Evolutionary conservation across 2,329 filamentous ascomycete species (phyloP).

Genomic region (Colletotrichum nymphaeae): DNA sequence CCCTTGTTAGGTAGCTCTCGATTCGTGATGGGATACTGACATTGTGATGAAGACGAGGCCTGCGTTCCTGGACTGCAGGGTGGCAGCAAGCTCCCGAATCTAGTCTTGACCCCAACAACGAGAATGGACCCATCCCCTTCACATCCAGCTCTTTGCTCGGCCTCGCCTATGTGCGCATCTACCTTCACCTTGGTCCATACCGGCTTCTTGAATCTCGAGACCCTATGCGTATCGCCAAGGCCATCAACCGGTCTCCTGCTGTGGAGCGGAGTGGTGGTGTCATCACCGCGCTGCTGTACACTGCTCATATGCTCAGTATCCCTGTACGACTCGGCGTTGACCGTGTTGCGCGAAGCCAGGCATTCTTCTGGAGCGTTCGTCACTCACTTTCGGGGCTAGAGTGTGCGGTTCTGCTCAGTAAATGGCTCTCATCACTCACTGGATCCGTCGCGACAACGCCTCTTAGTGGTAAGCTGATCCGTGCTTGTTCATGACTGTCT

Average conservation of each 20-base stretch:
- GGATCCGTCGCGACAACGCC: slow-evolving; percentile 36
- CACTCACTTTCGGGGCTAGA: slow-evolving; percentile 66
- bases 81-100: slow-evolving; percentile 54
- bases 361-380: slow-evolving; percentile 68
- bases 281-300: slow-evolving; percentile 62
- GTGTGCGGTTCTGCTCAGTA: slow-evolving; percentile 64
- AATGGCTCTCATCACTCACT: slow-evolving; percentile 54
- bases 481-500: no score
- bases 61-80: slow-evolving; percentile 50
- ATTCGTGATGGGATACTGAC: background rate
- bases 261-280: slow-evolving; percentile 61
- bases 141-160: slow-evolving; percentile 59
- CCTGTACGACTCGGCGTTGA: slow-evolving; percentile 66
- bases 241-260: slow-evolving; percentile 48
- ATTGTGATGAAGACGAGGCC: slow-evolving; percentile 41
- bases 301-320: slow-evolving; percentile 65
- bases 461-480: slow-evolving; percentile 42
- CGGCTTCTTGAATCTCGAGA: slow-evolving; percentile 57
- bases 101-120: slow-evolving; percentile 52
- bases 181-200: slow-evolving; percentile 57
- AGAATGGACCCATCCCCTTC: slow-evolving; percentile 53
- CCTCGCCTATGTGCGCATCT: slow-evolving; percentile 58
- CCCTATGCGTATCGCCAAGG: slow-evolving; percentile 50
- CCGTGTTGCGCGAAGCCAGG: slow-evolving; percentile 64
- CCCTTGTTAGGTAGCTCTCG: background rate